A percentile compares a stretch with the other conserved stretches of the same genome.
Evolutionary conservation across 1,284 basidiomycete species (phyloP).

Genomic region (Termitomyces sp.): DNA sequence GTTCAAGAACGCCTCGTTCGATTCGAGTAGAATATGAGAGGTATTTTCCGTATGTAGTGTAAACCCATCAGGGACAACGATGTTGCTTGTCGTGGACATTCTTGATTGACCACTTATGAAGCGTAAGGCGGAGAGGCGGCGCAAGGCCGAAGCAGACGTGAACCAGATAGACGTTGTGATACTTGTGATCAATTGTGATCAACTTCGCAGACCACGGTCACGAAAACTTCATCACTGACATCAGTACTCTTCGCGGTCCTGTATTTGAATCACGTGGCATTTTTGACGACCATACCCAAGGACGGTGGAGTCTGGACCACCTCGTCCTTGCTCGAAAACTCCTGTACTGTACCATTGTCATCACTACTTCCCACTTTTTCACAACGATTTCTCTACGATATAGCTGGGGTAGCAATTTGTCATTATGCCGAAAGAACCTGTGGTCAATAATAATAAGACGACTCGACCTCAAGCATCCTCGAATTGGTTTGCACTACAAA

Average conservation of each 20-base stretch:
- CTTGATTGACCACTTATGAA: conserved; percentile 2
- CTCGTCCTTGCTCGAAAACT: no score
- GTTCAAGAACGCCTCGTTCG: conserved; percentile 89
- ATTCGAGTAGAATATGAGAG: conserved; percentile 76
- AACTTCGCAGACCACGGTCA: conserved; percentile 2
- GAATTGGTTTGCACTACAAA: conserved; percentile 48
- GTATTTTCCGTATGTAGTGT: conserved; percentile 82
- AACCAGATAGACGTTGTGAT: conserved; percentile 11
- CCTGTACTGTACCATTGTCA: no score
- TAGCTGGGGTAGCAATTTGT: no score
- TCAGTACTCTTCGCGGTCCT: no score
- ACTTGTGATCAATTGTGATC: conserved; percentile 2
- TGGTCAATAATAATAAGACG: background rate
- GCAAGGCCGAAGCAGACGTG: conserved; percentile 17
- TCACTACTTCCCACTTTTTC: no score
- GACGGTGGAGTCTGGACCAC: no score
- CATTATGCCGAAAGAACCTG: background rate
- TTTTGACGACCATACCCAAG: no score
- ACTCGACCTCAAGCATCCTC: conserved; percentile 30
- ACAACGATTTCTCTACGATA: no score
- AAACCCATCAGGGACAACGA: conserved; percentile 67
- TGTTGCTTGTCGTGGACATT: conserved; percentile 20
- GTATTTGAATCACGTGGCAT: no score
- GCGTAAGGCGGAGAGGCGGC: conserved; percentile 12
- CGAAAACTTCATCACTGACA: conserved; percentile 2